Conservation (phyloP, 768 basidiomycete genomes). For the Sarcomyxa edulis region DNA sequence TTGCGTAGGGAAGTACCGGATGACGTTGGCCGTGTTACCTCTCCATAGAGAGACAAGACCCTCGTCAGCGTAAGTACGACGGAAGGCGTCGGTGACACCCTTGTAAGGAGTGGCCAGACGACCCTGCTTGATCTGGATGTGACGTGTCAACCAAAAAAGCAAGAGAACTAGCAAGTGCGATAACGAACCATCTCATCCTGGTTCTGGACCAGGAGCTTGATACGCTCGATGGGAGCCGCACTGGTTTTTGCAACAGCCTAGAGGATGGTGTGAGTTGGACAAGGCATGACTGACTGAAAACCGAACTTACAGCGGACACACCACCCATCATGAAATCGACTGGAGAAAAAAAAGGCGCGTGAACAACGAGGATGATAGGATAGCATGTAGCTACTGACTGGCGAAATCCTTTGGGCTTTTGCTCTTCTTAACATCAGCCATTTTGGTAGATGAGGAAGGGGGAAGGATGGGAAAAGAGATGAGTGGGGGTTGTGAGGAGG, state of each 20-base stretch:
- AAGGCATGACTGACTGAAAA: background rate
- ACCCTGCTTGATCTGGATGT: conserved; percentile 92
- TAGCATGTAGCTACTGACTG: conserved; percentile 37
- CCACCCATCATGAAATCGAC: conserved; percentile 97
- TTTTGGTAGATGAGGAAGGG: conserved; percentile 40
- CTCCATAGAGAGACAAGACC: conserved; percentile 95
- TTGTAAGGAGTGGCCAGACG: conserved; percentile 96
- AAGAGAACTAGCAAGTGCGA: conserved; percentile 1
- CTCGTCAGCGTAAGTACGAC: conserved; percentile 91
- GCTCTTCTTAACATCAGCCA: conserved; percentile 79
- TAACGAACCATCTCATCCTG: conserved; percentile 96
- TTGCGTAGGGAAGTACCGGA: conserved; percentile 99
- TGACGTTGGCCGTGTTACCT: conserved; percentile 99
- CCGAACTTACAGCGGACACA: conserved; percentile 74
- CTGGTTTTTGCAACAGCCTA: conserved; percentile 98
- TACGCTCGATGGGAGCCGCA: conserved; percentile 99
- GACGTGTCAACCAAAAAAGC: conserved; percentile 26
- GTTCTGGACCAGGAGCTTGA: conserved; percentile 97
- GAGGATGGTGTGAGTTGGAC: conserved; percentile 16
- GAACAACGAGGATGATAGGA: conserved; percentile 12
- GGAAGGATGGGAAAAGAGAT: conserved; percentile 33
- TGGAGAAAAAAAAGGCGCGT: conserved; percentile 25
- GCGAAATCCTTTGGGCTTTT: conserved; percentile 93
- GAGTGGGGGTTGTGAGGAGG: conserved; percentile 54
- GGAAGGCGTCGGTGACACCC: conserved; percentile 90